Evolutionary conservation across 1,284 basidiomycete genomes (phyloP).

Genomic region (Neonothopanus nambi): DNA sequence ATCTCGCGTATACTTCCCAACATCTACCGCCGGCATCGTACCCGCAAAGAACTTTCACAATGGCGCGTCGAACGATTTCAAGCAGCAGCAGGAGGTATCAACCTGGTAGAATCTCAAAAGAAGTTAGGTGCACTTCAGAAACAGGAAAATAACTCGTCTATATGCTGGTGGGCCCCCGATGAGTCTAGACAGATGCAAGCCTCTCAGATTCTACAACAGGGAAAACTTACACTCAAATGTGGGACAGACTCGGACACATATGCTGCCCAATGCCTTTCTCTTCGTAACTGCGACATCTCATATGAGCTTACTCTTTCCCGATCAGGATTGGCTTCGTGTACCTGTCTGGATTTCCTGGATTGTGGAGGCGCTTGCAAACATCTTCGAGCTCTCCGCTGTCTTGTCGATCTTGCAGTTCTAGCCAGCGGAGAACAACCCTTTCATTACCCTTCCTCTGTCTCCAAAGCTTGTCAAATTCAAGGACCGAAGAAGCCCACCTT

Average conservation of each 20-base stretch:
- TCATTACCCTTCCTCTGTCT: not conserved
- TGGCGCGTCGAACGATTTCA: conserved; percentile 4
- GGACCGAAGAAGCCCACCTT: not conserved
- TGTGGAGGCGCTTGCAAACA: conserved; percentile 33
- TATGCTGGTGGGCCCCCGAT: not conserved
- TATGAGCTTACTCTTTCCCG: not conserved
- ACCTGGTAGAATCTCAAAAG: not conserved
- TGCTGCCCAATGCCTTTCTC: too few species aligned
- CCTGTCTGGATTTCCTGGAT: conserved; percentile 26
- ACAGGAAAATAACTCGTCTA: not conserved
- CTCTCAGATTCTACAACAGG: not conserved
- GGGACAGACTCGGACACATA: not conserved
- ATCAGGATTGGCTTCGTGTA: conserved; percentile 18
- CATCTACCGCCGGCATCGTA: conserved; percentile 1
- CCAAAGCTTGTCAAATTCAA: not conserved
- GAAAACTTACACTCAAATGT: not conserved
- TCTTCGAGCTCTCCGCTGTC: conserved; percentile 21
- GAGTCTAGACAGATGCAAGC: not conserved
- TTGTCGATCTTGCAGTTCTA: not conserved
- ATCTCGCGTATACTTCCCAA: conserved; percentile 15
- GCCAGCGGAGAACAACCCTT: not conserved
- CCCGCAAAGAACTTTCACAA: not conserved
- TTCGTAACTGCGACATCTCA: too few species aligned
- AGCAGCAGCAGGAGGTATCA: not conserved
- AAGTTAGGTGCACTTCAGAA: not conserved